Base-by-base conservation (phyloP, 306 rosid species). In the Glycine soja region DNA sequence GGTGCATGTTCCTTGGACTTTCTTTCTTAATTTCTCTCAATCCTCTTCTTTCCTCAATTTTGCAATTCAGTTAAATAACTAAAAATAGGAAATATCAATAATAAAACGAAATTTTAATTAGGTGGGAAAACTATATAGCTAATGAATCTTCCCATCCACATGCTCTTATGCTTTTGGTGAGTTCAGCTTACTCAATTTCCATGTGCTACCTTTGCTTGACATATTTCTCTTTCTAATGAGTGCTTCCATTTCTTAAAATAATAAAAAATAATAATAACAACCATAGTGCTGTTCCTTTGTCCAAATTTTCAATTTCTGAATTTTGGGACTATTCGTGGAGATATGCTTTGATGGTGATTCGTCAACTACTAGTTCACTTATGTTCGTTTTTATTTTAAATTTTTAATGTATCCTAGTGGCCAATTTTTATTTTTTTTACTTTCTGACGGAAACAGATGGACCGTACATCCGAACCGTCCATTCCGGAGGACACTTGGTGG, bases 301-400 rank as follows among this genome's bases (percentile, higher is more conserved):
- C 30, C 30, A 24, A 24, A 24, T 24, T 24, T 24, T 24, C 30
- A 24, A 24, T 24, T 24, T 24, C 30, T 24, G 30, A 24, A 24
- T 0, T 24, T 24, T 24, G 30, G 30, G 30, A 24, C 30, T 24
- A 1, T 24, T 24, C 72, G 71, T 62, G 58, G 80, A 83, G 81
- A 88, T 78, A 81, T 84, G 90, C 76, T 36, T 74, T 78, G 97
- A 94, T 82, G 76, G 85, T 86, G 98, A 94, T 89, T 87, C 81
- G 48, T 75, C 85, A 92, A 88, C 98, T 3, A 85, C 88, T 85
- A 80, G 82, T 86, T 76, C 74, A 62, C 57, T 78, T 66, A 81
- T 81, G 1, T 36, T 36, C 5, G 84, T 86, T 79, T 53, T 75
- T 75, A 16, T 56, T 42, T 43, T 77, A 4, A 24, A 24, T 24